Evolutionary conservation across 768 basidiomycete species (phyloP), one percentile per base, ranked within the genome.

Genomic region (Termitomyces heimii): DNA sequence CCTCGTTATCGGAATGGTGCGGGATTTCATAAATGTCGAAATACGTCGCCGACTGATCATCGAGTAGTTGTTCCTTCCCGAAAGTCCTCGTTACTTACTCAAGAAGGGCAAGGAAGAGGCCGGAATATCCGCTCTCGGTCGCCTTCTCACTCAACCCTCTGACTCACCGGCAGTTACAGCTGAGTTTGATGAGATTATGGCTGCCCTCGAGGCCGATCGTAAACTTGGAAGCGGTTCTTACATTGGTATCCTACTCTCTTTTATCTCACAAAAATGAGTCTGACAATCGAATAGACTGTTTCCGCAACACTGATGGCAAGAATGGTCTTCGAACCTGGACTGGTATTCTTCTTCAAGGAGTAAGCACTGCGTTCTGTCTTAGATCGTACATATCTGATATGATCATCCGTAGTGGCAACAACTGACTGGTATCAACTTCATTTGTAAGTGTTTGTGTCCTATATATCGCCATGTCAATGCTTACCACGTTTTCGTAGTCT

Each of bases 11-110:
- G 93, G 93, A 57, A 88, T 94, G 78, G 57, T 53, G 18, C 48
- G 26, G 49, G 5, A 13, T 5, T 28, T 18, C 49, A 46, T 26
- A 16, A 24, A 20, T 43, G 6, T 47, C 20, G 13, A 16, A 5
- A 42, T 31, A 16, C 13, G 13, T 9, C 3, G 42, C 2, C 4
- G 4, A 6, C 57, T 55, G 45, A 56, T 34, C 4, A 7, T 26
- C 3, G 3, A 43, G 24, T 46, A 64, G 59, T 31, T 63, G 43
- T 35, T 58, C 50, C 57, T 60, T 24, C 56, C 55, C 2, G 63
- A 77, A 73, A 87, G 87, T 32, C 91, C 90, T 26, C 88, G 90
- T 66, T 94, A 80, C 78, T 77, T 87, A 42, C 77, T 94, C 71
- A 87, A 86, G 76, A 79, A 80, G 34, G 85, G 83, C 42, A 72